Evolutionary conservation across 108 stramenopile species (phyloP).

Genomic region (Heterococcus sp.): DNA sequence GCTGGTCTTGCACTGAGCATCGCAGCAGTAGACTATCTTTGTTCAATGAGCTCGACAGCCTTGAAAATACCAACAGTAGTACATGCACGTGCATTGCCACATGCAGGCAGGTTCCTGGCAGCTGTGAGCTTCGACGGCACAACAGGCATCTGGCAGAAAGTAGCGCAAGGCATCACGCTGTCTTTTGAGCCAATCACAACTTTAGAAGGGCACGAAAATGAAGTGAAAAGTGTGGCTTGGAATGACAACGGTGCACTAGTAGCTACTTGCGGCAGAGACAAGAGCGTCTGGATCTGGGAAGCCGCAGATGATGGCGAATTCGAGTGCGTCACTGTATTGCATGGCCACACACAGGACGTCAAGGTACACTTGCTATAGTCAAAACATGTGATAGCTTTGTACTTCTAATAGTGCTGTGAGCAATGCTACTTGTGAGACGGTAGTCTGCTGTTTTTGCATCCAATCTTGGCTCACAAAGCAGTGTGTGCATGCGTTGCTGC

Average conservation of each 20-base stretch:
- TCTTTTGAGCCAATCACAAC: slow-evolving; percentile 74
- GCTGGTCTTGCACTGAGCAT: too few relatives aligned
- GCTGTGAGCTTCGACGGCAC: slow-evolving; percentile 77
- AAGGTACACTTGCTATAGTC: too few relatives aligned
- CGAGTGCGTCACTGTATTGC: slow-evolving; percentile 85
- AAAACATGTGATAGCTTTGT: too few relatives aligned
- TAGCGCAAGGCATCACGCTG: slow-evolving; percentile 26
- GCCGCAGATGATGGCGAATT: slow-evolving; percentile 68
- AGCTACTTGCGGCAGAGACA: slow-evolving; percentile 94
- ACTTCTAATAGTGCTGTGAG: too few relatives aligned
- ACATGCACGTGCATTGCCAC: too few relatives aligned
- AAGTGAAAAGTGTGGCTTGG: slow-evolving; percentile 86
- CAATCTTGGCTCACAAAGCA: too few relatives aligned
- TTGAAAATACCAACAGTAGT: too few relatives aligned
- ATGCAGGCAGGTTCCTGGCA: slow-evolving; percentile 32
- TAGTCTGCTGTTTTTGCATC: too few relatives aligned
- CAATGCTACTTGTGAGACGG: too few relatives aligned
- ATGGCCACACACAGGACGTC: slow-evolving; percentile 92
- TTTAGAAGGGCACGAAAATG: slow-evolving; percentile 89
- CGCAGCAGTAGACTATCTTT: too few relatives aligned
- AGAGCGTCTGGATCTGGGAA: slow-evolving; percentile 98
- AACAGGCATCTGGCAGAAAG: slow-evolving; percentile 75
- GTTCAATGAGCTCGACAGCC: too few relatives aligned
- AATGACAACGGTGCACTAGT: slow-evolving; percentile 77
- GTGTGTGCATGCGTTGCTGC: too few relatives aligned